Conservation (phyloP, 768 basidiomycete genomes). For the Tremella fuciformis region DNA sequence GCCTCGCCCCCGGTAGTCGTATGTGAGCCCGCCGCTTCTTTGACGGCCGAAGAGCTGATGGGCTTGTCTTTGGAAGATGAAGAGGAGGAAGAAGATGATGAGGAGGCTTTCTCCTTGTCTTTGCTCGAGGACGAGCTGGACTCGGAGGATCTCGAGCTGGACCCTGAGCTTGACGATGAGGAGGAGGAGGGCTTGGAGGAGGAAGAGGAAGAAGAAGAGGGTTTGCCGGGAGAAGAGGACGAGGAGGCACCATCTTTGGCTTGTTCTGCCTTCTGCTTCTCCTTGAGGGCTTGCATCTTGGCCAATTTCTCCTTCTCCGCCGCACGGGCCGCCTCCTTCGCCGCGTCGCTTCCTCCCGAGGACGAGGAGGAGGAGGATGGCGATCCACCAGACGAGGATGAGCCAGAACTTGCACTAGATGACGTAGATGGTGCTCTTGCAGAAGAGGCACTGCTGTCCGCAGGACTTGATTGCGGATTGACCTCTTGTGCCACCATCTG, state of each 20-base stretch:
- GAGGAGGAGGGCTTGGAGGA: conserved; percentile 3
- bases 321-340: conserved; percentile 9
- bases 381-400: conserved; percentile 8
- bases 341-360: not conserved
- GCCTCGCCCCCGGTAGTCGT: conserved; percentile 25
- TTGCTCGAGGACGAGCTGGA: conserved; percentile 13
- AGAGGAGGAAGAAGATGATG: conserved; percentile 10
- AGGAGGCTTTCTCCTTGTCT: conserved; percentile 8
- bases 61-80: conserved; percentile 8
- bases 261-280: conserved; percentile 21
- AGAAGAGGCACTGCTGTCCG: not conserved
- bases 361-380: conserved; percentile 2
- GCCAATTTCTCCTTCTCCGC: conserved; percentile 36
- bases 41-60: conserved; percentile 22
- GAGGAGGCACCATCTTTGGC: conserved; percentile 3
- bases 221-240: not conserved
- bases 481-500: conserved; percentile 44
- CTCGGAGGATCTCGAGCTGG: conserved; percentile 7
- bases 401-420: not conserved
- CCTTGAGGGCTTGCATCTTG: conserved; percentile 31
- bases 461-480: conserved; percentile 16
- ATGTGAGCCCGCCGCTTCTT: conserved; percentile 30
- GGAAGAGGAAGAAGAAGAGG: conserved; percentile 4
- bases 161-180: not conserved
- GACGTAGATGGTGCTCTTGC: conserved; percentile 11